Evolutionary conservation across 2,329 filamentous ascomycete genomes (phyloP).

Genomic region (Trichoderma sp.): DNA sequence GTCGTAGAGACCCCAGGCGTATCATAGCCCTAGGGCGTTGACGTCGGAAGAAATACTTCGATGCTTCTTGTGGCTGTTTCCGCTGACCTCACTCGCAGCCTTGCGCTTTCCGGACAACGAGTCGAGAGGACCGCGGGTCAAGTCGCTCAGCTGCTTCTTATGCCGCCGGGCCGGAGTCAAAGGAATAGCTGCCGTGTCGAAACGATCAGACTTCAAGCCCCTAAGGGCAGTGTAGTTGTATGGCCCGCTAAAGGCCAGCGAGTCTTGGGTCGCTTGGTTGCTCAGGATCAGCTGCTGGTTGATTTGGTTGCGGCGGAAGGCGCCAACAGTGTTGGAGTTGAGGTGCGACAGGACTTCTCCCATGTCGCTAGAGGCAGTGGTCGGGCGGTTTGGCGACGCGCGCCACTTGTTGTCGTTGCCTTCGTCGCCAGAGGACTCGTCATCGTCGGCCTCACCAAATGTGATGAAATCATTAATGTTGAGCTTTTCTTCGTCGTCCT

Average conservation of each 20-base stretch:
- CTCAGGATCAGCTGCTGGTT: constrained; percentile 63
- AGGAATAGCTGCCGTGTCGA: constrained; percentile 67
- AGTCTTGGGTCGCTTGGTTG: constrained; percentile 63
- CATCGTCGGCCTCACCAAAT: constrained; percentile 61
- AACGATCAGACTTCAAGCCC: constrained; percentile 66
- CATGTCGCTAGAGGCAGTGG: constrained; percentile 52
- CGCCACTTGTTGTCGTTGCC: constrained; percentile 54
- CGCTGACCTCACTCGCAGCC: constrained; percentile 48
- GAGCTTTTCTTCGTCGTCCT: constrained; percentile 63
- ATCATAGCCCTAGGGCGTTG: constrained; percentile 50
- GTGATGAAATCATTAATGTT: constrained; percentile 74
- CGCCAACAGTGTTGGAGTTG: constrained; percentile 68
- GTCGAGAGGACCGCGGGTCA: constrained; percentile 54
- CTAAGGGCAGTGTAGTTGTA: constrained; percentile 63
- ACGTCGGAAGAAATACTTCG: constrained; percentile 63
- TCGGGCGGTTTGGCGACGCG: constrained; percentile 52
- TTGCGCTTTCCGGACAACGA: constrained; percentile 57
- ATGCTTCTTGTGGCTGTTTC: constrained; percentile 56
- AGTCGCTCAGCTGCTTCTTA: constrained; percentile 51
- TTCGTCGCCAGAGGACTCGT: constrained; percentile 63
- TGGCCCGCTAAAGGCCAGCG: constrained; percentile 62
- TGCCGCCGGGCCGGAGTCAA: constrained; percentile 67
- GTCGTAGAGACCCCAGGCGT: constrained; percentile 16
- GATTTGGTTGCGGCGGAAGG: constrained; percentile 72
- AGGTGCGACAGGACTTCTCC: constrained; percentile 59